phyloP scores from a whole-genome alignment of 495 filamentous ascomycete genomes.

The Penicillium paradoxum region DNA sequence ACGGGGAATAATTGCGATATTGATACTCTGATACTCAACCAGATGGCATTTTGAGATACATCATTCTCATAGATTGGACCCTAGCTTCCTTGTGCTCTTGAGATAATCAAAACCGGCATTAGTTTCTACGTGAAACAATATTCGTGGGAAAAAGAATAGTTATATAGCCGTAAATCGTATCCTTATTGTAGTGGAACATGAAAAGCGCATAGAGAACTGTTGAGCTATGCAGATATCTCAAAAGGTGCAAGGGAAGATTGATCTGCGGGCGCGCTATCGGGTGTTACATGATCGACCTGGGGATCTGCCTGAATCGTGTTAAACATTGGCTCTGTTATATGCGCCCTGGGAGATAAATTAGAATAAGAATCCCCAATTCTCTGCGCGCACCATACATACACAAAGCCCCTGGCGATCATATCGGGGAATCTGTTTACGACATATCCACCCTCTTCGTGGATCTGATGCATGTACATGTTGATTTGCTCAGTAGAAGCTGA shows the following conservation, averaged over 20 bases:
- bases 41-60: too few species aligned
- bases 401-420: slow-evolving; percentile 4
- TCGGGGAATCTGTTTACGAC: neutral
- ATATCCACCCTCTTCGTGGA: neutral
- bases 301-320: neutral
- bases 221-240: neutral
- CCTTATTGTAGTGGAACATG: neutral
- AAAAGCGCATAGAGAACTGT: neutral
- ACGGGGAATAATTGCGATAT: too few species aligned
- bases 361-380: neutral
- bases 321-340: neutral
- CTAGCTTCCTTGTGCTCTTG: too few species aligned
- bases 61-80: too few species aligned
- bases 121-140: too few species aligned
- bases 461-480: neutral
- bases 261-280: neutral
- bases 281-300: neutral
- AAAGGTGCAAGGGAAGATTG: neutral
- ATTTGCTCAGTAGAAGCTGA: slow-evolving; percentile 4
- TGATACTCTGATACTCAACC: too few species aligned
- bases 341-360: neutral
- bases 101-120: too few species aligned
- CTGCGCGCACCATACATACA: neutral
- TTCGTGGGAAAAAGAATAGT: too few species aligned
- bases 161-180: neutral